phyloP scores from a whole-genome alignment of 176 grass and related monocot species.

The Oryza meyeriana region DNA sequence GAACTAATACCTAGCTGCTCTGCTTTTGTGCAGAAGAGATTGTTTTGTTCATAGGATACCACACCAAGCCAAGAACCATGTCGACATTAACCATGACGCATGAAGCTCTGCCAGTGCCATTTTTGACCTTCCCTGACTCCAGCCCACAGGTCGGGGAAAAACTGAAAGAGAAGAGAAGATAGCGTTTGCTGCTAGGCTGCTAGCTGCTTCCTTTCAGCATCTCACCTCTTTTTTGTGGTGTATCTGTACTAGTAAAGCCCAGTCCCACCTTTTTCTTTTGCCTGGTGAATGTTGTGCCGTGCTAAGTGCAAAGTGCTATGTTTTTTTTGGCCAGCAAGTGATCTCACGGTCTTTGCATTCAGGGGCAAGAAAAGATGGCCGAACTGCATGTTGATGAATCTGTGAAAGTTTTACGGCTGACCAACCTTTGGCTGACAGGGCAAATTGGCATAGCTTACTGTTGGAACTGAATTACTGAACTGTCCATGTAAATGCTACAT shows the following conservation, averaged over 20 bases:
- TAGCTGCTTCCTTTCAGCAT: conserved; percentile 34
- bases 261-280: neutral
- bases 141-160: neutral
- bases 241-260: neutral
- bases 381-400: neutral
- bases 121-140: conserved; percentile 40
- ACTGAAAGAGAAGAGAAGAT: conserved; percentile 23
- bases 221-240: conserved; percentile 19
- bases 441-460: neutral
- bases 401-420: conserved; percentile 17
- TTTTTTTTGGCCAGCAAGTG: neutral
- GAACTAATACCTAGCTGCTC: neutral
- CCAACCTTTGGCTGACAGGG: neutral
- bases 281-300: conserved; percentile 19
- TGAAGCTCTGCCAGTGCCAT: conserved; percentile 28
- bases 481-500: conserved; percentile 6
- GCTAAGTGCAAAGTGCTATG: neutral
- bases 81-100: conserved; percentile 14
- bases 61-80: neutral
- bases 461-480: neutral
- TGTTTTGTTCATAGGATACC: conserved; percentile 64
- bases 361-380: neutral
- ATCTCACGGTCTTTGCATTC: neutral
- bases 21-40: conserved; percentile 56
- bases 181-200: neutral